phyloP scores from a whole-genome alignment of 805 yeast species.

The Komagataella pastoris region DNA sequence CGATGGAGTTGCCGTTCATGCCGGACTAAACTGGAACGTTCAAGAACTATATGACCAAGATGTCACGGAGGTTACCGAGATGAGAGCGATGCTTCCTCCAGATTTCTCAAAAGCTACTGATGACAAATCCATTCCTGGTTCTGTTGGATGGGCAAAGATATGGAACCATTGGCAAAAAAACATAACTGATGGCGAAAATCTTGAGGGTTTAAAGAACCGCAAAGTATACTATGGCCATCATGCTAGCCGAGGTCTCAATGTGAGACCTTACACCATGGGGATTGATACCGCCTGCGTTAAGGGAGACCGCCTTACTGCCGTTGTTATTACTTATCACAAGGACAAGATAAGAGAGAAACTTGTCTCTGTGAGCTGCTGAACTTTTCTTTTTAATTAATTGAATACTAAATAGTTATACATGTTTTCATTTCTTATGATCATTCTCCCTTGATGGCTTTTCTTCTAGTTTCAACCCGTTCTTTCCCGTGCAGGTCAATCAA shows the following conservation, averaged over 20 bases:
- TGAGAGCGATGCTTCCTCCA: constrained; percentile 60
- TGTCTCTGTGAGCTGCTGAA: neutral
- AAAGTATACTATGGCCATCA: constrained; percentile 79
- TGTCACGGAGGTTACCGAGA: constrained; percentile 50
- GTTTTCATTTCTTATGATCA: neutral
- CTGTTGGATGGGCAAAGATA: constrained; percentile 18
- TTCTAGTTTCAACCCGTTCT: neutral
- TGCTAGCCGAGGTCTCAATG: constrained; percentile 61
- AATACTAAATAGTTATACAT: neutral
- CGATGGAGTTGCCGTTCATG: constrained; percentile 61
- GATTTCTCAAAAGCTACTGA: constrained; percentile 46
- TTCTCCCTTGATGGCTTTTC: neutral
- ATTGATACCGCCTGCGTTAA: constrained; percentile 69
- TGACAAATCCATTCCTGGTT: constrained; percentile 15
- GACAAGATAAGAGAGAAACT: neutral
- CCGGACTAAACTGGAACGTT: constrained; percentile 63
- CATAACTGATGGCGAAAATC: neutral
- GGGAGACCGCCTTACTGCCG: constrained; percentile 11
- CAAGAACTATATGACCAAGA: constrained; percentile 37
- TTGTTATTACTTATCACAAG: neutral
- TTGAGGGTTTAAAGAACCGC: neutral
- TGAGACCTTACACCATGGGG: constrained; percentile 59
- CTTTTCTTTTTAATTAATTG: neutral
- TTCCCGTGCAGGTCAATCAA: neutral
- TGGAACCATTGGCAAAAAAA: constrained; percentile 15